Base-by-base conservation (phyloP, 1,284 basidiomycete species). In the Ustilago hordei region DNA sequence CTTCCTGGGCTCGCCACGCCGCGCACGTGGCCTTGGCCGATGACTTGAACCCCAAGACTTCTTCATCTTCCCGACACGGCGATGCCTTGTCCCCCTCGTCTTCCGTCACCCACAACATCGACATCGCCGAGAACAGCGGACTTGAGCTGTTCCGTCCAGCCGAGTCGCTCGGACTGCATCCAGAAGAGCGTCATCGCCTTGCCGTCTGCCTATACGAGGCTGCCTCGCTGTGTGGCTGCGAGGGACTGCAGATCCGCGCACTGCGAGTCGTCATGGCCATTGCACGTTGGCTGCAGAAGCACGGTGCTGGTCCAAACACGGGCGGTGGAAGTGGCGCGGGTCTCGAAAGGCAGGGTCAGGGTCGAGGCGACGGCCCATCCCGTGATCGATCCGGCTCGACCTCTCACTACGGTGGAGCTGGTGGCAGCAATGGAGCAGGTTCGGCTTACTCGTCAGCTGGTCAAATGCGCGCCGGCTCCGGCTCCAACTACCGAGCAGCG, bases 171-270 rank as follows among this genome's bases (percentile, higher is more conserved):
- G 69, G 71, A 8, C 58, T 76, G 17, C 66, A 75, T 31, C 64
- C 82, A 12, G 90, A 91, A 38, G 90, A 92, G 17, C 87, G 98
- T 31, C 93, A 92, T 47, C 93, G 91, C 8, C 93, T 92, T 8
- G 93, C 93, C 13, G 93, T 95, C 9, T 93, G 93, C 47, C 92
- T 97, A 32, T 95, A 96, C 85, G 95, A 96, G 85, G 93, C 96
- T 7, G 94, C 95, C 6, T 95, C 94, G 1, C 88, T 97, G 9
- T 95, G 94, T 83, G 93, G 91, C 79, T 93, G 93, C 86, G 91
- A 93, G 77, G 93, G 92, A 81, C 88, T 98, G 60, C 93, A 96
- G 83, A 94, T 96, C 78, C 89, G 94, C 90, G 81, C 83, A 3
- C 60, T 84, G 31, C 61, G 82, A 17, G 75, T 73, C 43, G 79